Evolutionary conservation across 371 early-diverging fungal genomes (phyloP), one percentile per base, ranked within the genome.

Genomic region (Nematocida minor): DNA sequence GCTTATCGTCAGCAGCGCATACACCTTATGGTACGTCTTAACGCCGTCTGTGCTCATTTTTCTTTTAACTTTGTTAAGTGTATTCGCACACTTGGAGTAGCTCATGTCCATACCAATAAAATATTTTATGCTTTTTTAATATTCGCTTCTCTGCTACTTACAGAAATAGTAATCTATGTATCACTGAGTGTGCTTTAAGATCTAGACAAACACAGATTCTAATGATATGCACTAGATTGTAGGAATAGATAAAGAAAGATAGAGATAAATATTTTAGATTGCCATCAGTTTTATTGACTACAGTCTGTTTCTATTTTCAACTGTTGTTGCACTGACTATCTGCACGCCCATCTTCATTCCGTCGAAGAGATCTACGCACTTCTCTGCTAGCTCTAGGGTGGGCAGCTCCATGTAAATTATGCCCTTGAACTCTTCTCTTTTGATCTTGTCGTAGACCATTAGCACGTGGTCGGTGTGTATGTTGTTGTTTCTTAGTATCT

Each of bases 351-450:
- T 62, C 31, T 66, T 32, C 66, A 64, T 40, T 0, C 66, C 40
- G 42, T 74, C 66, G 66, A 74, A 64, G 14, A 46, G 11, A 2
- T 40, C 31, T 20, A 74, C 29, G 49, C 77, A 74, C 66, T 44
- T 74, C 14, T 64, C 53, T 47, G 64, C 77, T n/a, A 70, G 22
- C 3, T 63, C 66, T 47, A 31, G 25, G 4, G 77, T 74, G 38
- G 77, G 77, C 18, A 74, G 55, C 51, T 74, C 64, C 7, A 74
- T 62, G 34, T 74, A 74, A 18, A 74, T 41, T 4, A 63, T 53
- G 4, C 77, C 77, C 38, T 64, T 71, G 31, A 71, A 71, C 11
- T 46, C 49, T 27, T 60, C 60, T 31, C 41, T 46, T 4, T 74
- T 36, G n/a, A 7, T 2, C 29, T 74, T 74, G 47, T 62, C 64